Conservation (phyloP, 2,329 filamentous ascomycete species). For the Penicillium sp. region DNA sequence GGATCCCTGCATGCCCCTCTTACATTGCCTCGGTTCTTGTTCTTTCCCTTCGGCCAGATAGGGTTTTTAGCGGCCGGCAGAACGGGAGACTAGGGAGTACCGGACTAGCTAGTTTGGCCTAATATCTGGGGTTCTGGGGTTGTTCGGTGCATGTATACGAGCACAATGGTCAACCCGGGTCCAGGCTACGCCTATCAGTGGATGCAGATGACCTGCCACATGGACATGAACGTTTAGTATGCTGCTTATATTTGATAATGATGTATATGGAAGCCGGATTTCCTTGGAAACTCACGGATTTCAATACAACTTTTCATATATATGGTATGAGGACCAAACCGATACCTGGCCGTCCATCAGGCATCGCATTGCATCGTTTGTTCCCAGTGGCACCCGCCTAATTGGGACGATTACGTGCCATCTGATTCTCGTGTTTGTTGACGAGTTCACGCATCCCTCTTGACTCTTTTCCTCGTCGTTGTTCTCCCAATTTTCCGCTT, state of each 20-base stretch:
- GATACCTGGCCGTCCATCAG: not conserved
- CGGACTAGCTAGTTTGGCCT: not conserved
- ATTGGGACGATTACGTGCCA: not conserved
- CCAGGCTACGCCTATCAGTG: not conserved
- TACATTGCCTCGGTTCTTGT: slow-evolving; percentile 7
- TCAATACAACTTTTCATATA: not conserved
- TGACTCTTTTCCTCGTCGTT: not conserved
- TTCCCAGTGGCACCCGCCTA: not conserved
- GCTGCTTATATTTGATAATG: slow-evolving; percentile 1
- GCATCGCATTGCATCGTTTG: not conserved
- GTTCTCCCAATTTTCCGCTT: not conserved
- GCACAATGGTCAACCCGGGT: not conserved
- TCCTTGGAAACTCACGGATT: not conserved
- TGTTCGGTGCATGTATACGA: not conserved
- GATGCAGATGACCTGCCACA: not conserved
- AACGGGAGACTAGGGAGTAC: not conserved
- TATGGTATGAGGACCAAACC: not conserved
- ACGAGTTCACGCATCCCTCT: not conserved
- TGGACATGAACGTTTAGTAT: not conserved
- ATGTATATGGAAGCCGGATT: not conserved
- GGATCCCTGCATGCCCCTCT: slow-evolving; percentile 18
- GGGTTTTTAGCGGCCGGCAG: not conserved
- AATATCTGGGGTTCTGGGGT: not conserved
- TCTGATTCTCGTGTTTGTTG: not conserved
- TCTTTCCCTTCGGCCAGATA: not conserved